Evolutionary conservation across 768 basidiomycete genomes (phyloP).

Genomic region (Chlorophyllum brunneum): DNA sequence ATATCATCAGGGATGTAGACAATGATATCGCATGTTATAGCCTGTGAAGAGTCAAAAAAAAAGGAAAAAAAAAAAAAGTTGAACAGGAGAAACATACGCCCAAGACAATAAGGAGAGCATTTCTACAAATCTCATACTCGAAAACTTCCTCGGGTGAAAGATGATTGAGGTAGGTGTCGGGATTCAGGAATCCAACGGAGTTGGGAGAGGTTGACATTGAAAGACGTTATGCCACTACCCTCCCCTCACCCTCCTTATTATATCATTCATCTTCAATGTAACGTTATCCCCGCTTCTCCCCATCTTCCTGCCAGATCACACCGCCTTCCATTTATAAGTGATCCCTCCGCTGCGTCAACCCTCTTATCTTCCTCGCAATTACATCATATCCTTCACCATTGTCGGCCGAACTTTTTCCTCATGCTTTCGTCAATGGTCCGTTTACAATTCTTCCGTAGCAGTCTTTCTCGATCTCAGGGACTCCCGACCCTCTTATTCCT

Average conservation of each 20-base stretch:
- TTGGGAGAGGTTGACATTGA: neutral
- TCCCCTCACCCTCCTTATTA: neutral
- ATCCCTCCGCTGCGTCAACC: too few species aligned
- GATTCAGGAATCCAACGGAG: neutral
- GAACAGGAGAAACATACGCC: neutral
- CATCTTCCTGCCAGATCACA: too few species aligned
- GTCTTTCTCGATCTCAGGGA: too few species aligned
- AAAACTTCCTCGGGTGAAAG: neutral
- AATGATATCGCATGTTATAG: neutral
- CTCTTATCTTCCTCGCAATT: too few species aligned
- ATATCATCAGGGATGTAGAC: neutral
- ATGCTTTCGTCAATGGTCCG: too few species aligned
- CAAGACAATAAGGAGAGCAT: neutral
- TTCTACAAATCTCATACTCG: neutral
- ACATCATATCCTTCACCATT: too few species aligned
- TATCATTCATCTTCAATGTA: neutral
- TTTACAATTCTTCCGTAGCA: too few species aligned
- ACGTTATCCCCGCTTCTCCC: too few species aligned
- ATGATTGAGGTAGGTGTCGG: conserved; percentile 2
- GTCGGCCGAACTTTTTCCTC: too few species aligned
- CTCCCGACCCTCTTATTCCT: too few species aligned
- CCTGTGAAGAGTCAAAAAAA: neutral
- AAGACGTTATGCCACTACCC: neutral
- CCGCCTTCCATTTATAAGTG: too few species aligned
- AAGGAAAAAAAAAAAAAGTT: neutral